A percentile compares a stretch with the other conserved stretches of the same genome.
phyloP scores from a whole-genome alignment of 768 basidiomycete genomes.

The Hydnomerulius pinastri region DNA sequence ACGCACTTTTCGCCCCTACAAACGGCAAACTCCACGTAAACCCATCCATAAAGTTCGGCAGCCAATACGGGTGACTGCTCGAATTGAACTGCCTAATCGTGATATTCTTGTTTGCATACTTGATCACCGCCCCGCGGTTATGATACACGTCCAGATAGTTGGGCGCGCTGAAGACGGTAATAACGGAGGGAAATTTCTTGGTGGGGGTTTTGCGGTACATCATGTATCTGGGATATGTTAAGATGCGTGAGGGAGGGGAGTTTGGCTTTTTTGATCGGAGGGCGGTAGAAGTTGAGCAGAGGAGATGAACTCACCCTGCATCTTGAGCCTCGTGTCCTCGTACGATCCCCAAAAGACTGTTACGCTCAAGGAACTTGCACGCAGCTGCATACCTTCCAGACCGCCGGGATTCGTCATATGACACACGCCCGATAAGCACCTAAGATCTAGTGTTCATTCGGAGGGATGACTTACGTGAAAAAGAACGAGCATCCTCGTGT shows the following conservation, averaged over 20 bases:
- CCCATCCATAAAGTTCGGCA: constrained; percentile 98
- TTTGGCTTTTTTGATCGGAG: not conserved
- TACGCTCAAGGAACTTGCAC: constrained; percentile 91
- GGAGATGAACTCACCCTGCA: constrained; percentile 64
- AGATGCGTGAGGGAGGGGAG: not conserved
- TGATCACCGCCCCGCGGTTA: constrained; percentile 95
- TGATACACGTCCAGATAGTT: constrained; percentile 98
- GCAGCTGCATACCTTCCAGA: constrained; percentile 78
- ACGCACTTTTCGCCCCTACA: constrained; percentile 94
- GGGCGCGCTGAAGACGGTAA: constrained; percentile 97
- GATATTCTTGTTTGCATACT: constrained; percentile 96
- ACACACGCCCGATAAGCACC: not conserved
- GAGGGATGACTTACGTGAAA: constrained; percentile 68
- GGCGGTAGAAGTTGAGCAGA: not conserved
- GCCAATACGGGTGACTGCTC: constrained; percentile 86
- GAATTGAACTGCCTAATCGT: constrained; percentile 90
- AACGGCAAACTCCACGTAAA: constrained; percentile 99
- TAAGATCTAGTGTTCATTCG: not conserved
- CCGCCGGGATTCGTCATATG: constrained; percentile 1
- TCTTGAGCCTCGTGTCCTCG: constrained; percentile 98
- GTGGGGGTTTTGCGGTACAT: constrained; percentile 96
- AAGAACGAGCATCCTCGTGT: constrained; percentile 91
- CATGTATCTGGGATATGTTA: constrained; percentile 56
- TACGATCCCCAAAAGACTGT: constrained; percentile 87
- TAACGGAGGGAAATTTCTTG: constrained; percentile 95